Conservation (phyloP, 305 asterid species). For the Solanum hybrid region DNA sequence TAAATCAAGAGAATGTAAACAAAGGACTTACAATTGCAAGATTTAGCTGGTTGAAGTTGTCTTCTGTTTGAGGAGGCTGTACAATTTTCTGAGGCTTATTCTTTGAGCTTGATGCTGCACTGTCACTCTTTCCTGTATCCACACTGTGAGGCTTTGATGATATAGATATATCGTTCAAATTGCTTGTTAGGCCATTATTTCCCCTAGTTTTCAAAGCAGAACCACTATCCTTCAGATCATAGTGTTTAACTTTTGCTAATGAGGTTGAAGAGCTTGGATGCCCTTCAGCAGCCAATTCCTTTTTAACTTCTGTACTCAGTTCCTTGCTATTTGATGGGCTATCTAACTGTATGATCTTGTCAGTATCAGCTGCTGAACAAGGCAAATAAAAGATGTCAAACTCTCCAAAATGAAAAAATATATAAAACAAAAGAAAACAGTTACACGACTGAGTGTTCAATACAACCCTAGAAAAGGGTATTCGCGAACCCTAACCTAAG, state of each 20-base stretch:
- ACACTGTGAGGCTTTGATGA: constrained; percentile 42
- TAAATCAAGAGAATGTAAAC: not conserved
- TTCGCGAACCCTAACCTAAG: not conserved
- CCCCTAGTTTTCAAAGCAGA: constrained; percentile 31
- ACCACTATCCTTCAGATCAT: constrained; percentile 24
- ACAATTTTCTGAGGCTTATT: constrained; percentile 70
- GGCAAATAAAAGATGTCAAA: constrained; percentile 1
- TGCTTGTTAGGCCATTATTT: constrained; percentile 21
- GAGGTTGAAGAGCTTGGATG: constrained; percentile 33
- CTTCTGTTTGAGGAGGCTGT: constrained; percentile 48
- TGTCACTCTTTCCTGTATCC: constrained; percentile 27
- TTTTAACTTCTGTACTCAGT: constrained; percentile 23
- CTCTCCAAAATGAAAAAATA: not conserved
- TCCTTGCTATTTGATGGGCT: constrained; percentile 20
- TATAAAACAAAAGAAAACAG: not conserved
- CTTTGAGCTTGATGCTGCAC: constrained; percentile 31
- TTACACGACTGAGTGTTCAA: not conserved
- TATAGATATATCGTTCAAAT: constrained; percentile 26
- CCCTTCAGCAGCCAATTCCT: constrained; percentile 28
- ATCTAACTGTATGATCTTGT: constrained; percentile 23
- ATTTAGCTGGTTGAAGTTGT: constrained; percentile 64
- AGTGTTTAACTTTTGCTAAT: constrained; percentile 25
- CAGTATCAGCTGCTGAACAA: constrained; percentile 21
- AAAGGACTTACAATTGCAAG: constrained; percentile 74
- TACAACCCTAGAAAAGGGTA: not conserved